Base-by-base conservation (phyloP, 1,284 basidiomycete species). In the Pascua sp. region DNA sequence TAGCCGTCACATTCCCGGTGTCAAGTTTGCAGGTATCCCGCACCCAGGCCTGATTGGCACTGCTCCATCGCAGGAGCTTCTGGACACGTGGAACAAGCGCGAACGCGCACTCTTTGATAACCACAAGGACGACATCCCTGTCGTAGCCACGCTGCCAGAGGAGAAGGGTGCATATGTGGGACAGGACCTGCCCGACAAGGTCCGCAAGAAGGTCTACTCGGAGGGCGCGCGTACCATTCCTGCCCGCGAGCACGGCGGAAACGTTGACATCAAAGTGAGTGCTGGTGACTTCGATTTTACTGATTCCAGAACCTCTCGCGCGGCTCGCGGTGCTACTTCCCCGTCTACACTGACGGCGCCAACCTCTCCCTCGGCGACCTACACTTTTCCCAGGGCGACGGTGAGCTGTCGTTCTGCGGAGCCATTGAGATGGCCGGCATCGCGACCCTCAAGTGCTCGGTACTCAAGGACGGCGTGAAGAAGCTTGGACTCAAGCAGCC, bases 321-420 rank as follows among this genome's bases (percentile, higher is more conserved):
- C 43, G 48, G 56, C 9, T 57, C 55, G 10, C 55, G 55, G 12
- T 52, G 51, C 40, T 58, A 50, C 37, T 58, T 58, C 52, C 88
- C 88, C 0, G 87, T 90, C 5, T 90, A 86, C 65, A 75, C 89
- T 36, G 80, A 84, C 50, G 87, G 86, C 5, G 88, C 86, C 11
- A 87, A 87, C 66, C 77, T 89, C 5, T 86, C 86, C 0, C 83
- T 89, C 36, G 88, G 88, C 1, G 88, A 89, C 68, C 76, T 89
- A 40, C 88, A 90, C 69, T 89, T 89, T 74, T 87, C 85, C 15
- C 88, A 89, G 72, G 87, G 87, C 32, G 87, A 89, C 78, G 86
- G 86, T 55, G 86, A 87, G 78, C 46, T 56, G n/a, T 61, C 54
- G n/a, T 56, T 58, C 44, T 54, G 57, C 46, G 57, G 53, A n/a